These are phyloP conservation scores for Apostasia ramifera DNA, from an alignment of 106 monocot species.

Conservation along the genomic window DNA sequence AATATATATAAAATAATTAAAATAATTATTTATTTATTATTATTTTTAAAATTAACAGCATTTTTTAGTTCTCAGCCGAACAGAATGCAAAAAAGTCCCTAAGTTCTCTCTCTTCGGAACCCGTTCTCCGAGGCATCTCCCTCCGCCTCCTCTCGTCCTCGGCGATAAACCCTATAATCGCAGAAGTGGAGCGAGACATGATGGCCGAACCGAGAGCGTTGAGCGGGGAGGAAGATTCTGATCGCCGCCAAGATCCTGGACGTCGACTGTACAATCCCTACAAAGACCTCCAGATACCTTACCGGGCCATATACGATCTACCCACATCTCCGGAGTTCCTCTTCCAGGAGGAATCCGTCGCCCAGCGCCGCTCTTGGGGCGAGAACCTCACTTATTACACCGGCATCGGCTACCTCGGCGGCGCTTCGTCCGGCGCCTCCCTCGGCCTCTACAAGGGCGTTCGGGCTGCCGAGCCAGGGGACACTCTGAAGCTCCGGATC, in stretches of 20 bases:
- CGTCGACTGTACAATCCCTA: conserved; percentile 72
- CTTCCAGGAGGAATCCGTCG: conserved; percentile 74
- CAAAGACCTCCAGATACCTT: conserved; percentile 66
- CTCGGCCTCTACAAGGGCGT: conserved; percentile 48
- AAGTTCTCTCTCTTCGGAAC: too few species aligned
- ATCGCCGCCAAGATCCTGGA: conserved; percentile 8
- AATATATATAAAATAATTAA: too few species aligned
- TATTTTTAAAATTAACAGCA: too few species aligned
- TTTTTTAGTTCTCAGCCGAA: too few species aligned
- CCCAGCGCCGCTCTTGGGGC: conserved; percentile 78
- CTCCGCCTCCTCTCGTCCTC: too few species aligned
- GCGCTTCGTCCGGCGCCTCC: conserved; percentile 46
- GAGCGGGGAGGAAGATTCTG: conserved; percentile 11
- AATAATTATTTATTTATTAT: too few species aligned
- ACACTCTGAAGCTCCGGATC: conserved; percentile 50
- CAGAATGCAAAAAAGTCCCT: too few species aligned
- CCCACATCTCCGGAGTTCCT: conserved; percentile 87
- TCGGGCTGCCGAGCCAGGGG: conserved; percentile 44
- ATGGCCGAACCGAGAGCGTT: conserved; percentile 34
- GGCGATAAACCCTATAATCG: too few species aligned
- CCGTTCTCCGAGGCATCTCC: too few species aligned
- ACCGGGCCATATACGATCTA: conserved; percentile 48
- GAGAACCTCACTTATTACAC: conserved; percentile 92
- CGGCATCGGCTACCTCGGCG: conserved; percentile 72
- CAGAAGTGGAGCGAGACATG: neutral